These are phyloP conservation scores for Boletus mariae DNA, from an alignment of 1,284 basidiomycete species.

Conservation along the genomic window DNA sequence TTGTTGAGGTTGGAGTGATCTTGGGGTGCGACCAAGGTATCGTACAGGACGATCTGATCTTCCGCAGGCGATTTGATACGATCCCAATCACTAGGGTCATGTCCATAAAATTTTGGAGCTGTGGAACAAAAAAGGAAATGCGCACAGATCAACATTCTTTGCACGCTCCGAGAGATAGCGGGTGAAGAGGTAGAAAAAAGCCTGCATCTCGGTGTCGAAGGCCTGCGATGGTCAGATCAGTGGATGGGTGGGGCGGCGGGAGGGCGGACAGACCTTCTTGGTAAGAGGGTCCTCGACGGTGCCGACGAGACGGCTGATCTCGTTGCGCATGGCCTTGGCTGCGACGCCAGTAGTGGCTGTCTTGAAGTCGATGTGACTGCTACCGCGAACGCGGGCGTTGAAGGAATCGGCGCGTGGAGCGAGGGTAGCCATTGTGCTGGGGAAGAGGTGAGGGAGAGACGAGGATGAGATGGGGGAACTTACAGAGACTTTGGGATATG, in stretches of 20 bases:
- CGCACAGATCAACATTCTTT: constrained; percentile 91
- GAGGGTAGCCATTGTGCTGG: constrained; percentile 51
- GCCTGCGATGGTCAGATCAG: constrained; percentile 49
- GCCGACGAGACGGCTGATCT: constrained; percentile 90
- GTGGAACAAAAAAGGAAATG: constrained; percentile 26
- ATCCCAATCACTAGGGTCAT: constrained; percentile 82
- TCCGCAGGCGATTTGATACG: constrained; percentile 92
- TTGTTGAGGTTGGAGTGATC: constrained; percentile 81
- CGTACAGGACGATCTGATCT: constrained; percentile 91
- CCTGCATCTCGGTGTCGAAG: constrained; percentile 98
- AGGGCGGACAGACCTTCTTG: constrained; percentile 65
- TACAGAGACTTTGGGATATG: constrained; percentile 49
- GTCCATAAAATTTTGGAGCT: constrained; percentile 10
- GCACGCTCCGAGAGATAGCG: constrained; percentile 95
- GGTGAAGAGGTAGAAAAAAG: constrained; percentile 99
- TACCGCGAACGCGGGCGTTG: constrained; percentile 64
- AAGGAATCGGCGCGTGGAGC: constrained; percentile 60
- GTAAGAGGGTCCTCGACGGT: constrained; percentile 76
- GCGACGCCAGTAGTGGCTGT: constrained; percentile 97
- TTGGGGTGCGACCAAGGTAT: constrained; percentile 59
- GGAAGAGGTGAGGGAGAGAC: constrained; percentile 9
- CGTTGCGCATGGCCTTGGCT: constrained; percentile 98
- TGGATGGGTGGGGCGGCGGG: constrained; percentile 1
- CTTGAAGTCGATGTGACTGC: constrained; percentile 87
- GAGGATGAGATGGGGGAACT: constrained; percentile 17